Conservation (phyloP, 306 rosid species). For the Pueraria montana region DNA sequence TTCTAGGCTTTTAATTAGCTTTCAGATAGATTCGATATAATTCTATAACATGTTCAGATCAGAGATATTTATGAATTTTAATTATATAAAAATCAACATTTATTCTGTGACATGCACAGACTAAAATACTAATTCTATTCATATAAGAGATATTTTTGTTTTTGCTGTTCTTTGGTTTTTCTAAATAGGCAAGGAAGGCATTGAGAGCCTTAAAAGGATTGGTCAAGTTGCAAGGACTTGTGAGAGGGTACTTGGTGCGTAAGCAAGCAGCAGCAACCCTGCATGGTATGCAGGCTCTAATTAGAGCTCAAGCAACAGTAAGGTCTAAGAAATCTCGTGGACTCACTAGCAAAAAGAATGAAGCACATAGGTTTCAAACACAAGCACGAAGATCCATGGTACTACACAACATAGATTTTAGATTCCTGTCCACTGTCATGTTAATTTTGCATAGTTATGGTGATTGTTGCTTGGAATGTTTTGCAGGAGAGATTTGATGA, state of each 20-base stretch:
- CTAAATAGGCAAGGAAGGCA: conserved; percentile 86
- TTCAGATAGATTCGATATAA: neutral
- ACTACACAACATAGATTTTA: conserved; percentile 16
- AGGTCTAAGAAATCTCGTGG: conserved; percentile 73
- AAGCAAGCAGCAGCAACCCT: conserved; percentile 92
- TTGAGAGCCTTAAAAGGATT: conserved; percentile 86
- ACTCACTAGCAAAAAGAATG: conserved; percentile 43
- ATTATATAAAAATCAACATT: neutral
- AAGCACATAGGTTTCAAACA: conserved; percentile 57
- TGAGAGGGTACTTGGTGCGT: conserved; percentile 90
- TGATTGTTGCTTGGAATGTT: neutral
- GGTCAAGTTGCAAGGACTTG: conserved; percentile 89
- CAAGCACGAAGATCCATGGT: conserved; percentile 81
- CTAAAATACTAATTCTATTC: neutral
- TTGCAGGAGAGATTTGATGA: conserved; percentile 84
- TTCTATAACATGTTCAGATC: neutral
- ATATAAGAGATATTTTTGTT: neutral
- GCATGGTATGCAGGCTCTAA: conserved; percentile 87
- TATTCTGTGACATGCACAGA: neutral
- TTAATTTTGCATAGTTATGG: neutral
- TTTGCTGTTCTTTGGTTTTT: neutral
- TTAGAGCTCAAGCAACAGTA: conserved; percentile 95
- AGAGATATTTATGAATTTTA: neutral
- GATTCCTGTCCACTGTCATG: neutral
- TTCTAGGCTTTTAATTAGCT: neutral